phyloP scores from a whole-genome alignment of 1,284 basidiomycete species.

The Boletus sp. region DNA sequence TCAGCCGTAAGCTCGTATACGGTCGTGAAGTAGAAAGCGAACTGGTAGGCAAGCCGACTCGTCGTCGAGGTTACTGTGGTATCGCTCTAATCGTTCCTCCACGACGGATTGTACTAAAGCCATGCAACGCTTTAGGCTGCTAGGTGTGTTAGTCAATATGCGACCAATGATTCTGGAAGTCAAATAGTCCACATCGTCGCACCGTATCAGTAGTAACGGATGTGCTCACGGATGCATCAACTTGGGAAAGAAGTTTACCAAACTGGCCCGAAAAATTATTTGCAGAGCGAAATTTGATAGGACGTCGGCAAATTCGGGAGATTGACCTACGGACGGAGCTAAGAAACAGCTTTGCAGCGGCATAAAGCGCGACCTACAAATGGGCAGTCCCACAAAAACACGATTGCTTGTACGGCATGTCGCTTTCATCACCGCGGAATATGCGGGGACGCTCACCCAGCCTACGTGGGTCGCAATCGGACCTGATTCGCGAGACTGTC shows the following conservation, averaged over 20 bases:
- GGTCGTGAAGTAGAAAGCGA: conserved; percentile 13
- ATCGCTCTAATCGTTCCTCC: conserved; percentile 29
- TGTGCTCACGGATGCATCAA: conserved; percentile 33
- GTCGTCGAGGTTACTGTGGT: conserved; percentile 14
- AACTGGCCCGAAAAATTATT: conserved; percentile 30
- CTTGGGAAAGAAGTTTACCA: conserved; percentile 33
- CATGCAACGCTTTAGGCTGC: conserved; percentile 33
- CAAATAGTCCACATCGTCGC: conserved; percentile 15
- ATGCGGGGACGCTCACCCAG: conserved; percentile 31
- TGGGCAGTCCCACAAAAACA: conserved; percentile 41
- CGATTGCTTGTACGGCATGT: conserved; percentile 41
- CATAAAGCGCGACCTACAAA: conserved; percentile 33
- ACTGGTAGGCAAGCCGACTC: conserved; percentile 23
- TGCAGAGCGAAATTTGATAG: conserved; percentile 34
- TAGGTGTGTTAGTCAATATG: conserved; percentile 32
- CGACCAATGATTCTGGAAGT: conserved; percentile 32
- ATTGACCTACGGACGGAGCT: conserved; percentile 25
- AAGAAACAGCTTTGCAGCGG: conserved; percentile 8
- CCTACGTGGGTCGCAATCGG: conserved; percentile 18
- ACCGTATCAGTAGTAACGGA: conserved; percentile 5
- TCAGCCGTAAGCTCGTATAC: conserved; percentile 7
- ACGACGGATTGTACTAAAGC: conserved; percentile 31
- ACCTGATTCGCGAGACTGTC: conserved; percentile 8
- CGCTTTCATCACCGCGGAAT: conserved; percentile 30
- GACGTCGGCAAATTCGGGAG: conserved; percentile 31